Percentiles rank a stretch among this genome's conserved stretches.
phyloP scores from a whole-genome alignment of 768 basidiomycete genomes.

The Psilocybe cubensis region DNA sequence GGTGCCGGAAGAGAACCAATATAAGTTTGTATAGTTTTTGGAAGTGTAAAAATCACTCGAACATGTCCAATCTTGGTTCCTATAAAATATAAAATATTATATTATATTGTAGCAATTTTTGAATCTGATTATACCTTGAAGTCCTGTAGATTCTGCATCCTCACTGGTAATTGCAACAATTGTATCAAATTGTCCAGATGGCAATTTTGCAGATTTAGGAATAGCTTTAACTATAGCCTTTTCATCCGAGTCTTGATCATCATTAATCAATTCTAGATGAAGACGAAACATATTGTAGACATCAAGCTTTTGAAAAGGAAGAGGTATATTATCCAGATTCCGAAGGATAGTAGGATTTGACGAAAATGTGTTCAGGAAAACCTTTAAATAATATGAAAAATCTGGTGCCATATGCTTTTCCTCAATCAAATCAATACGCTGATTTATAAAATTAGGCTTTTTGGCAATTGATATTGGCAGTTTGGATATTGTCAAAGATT shows the following conservation, averaged over 20 bases:
- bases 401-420: constrained; percentile 16
- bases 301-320: constrained; percentile 24
- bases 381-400: constrained; percentile 27
- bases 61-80: constrained; percentile 20
- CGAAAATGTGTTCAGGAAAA: constrained; percentile 28
- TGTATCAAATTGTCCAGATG: constrained; percentile 29
- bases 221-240: constrained; percentile 23
- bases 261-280: constrained; percentile 8
- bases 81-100: background rate
- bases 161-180: constrained; percentile 19
- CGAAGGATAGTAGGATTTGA: background rate
- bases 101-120: background rate
- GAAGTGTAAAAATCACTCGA: constrained; percentile 25
- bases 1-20: constrained; percentile 7
- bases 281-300: constrained; percentile 27
- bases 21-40: constrained; percentile 5
- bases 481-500: background rate
- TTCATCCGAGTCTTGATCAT: constrained; percentile 21
- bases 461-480: constrained; percentile 15
- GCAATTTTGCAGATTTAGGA: constrained; percentile 8
- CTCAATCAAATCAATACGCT: constrained; percentile 13
- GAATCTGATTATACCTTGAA: background rate
- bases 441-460: constrained; percentile 16
- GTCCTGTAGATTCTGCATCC: constrained; percentile 24
- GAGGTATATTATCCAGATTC: background rate